These are phyloP conservation scores for Mucor lusitanicus DNA, from an alignment of 371 early-diverging fungal genomes.

Conservation along the genomic window DNA sequence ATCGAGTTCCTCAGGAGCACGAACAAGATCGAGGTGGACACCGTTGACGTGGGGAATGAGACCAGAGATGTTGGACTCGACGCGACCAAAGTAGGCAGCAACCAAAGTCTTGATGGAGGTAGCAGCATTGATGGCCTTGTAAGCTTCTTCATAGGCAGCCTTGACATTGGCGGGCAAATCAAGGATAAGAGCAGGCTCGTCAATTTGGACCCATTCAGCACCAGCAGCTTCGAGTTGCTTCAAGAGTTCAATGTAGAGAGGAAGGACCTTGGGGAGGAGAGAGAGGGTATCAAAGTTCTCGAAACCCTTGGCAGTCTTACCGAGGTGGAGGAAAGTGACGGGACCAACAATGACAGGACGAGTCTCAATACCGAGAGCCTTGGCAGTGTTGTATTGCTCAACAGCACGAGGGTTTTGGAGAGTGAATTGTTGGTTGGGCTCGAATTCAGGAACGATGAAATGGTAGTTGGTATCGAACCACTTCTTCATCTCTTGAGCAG, in stretches of 20 bases:
- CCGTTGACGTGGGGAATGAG: conserved; percentile 77
- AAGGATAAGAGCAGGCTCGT: conserved; percentile 87
- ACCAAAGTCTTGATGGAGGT: conserved; percentile 73
- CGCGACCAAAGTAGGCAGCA: conserved; percentile 93
- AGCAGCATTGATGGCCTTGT: conserved; percentile 64
- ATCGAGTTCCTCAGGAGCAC: conserved; percentile 84
- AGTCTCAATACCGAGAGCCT: conserved; percentile 85
- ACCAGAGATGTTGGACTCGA: conserved; percentile 72
- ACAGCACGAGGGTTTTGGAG: conserved; percentile 77
- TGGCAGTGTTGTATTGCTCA: conserved; percentile 90
- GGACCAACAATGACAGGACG: conserved; percentile 95
- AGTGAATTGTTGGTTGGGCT: conserved; percentile 71
- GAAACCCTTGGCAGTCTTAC: conserved; percentile 76
- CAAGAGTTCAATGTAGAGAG: conserved; percentile 80
- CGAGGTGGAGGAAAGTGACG: conserved; percentile 84
- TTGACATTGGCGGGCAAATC: conserved; percentile 65
- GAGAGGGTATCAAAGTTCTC: conserved; percentile 68
- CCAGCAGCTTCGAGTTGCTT: conserved; percentile 80
- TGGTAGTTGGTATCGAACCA: conserved; percentile 98
- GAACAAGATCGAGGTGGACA: conserved; percentile 90
- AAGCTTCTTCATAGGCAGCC: conserved; percentile 59
- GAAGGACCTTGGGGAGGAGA: conserved; percentile 75
- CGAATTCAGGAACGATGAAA: conserved; percentile 89
- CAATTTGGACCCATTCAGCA: conserved; percentile 92
- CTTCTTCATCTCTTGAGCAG: conserved; percentile 95